Evolutionary conservation across 176 grass and related monocot species (phyloP).

Genomic region (Dendrocalamus sinicus): DNA sequence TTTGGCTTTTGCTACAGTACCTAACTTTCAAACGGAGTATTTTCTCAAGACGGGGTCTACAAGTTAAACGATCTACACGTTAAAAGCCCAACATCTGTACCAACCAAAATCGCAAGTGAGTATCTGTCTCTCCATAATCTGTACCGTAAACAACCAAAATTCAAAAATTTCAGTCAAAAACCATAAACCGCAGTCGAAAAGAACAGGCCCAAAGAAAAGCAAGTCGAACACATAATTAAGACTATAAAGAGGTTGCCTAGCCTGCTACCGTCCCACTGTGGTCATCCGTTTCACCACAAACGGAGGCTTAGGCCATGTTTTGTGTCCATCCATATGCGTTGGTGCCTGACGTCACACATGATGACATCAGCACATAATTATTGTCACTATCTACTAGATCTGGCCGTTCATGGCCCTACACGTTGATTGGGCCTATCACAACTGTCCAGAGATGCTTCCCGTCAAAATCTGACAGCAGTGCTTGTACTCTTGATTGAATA

Average conservation of each 20-base stretch:
- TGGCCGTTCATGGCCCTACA: conserved; percentile 10
- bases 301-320: conserved; percentile 34
- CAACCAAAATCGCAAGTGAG: no score
- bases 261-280: not conserved
- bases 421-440: conserved; percentile 7
- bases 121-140: no score
- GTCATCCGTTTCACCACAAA: conserved; percentile 30
- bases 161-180: no score
- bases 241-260: conserved; percentile 20
- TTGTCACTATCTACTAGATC: conserved; percentile 41
- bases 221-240: conserved; percentile 27
- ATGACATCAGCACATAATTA: conserved; percentile 2
- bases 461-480: conserved; percentile 8
- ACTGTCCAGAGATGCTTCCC: conserved; percentile 1
- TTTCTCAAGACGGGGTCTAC: no score
- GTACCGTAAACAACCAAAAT: no score
- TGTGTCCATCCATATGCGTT: conserved; percentile 17
- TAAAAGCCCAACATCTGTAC: no score
- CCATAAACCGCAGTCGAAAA: no score
- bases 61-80: no score
- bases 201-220: conserved; percentile 22
- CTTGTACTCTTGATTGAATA: not conserved
- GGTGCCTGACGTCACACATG: conserved; percentile 23
- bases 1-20: no score
- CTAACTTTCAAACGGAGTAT: no score